phyloP scores from a whole-genome alignment of 2,329 filamentous ascomycete genomes.

The Bipolaris oryzae region DNA sequence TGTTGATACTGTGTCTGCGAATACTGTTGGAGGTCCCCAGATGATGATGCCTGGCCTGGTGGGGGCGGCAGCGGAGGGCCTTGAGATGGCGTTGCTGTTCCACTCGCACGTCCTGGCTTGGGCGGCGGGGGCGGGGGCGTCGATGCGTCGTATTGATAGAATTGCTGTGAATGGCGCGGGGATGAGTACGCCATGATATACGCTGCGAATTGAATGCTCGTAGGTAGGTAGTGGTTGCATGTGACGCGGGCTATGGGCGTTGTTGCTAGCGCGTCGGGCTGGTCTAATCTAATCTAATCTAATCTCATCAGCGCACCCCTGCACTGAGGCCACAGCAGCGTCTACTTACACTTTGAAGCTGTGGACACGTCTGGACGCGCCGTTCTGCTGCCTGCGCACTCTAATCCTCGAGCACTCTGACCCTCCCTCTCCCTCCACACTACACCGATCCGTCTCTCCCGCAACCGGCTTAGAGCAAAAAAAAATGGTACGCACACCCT shows the following conservation, averaged over 20 bases:
- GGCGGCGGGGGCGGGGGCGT: slow-evolving; percentile 57
- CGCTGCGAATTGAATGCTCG: not conserved
- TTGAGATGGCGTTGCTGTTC: slow-evolving; percentile 49
- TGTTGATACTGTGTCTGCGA: slow-evolving; percentile 26
- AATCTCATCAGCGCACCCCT: slow-evolving; percentile 41
- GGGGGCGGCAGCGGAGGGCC: slow-evolving; percentile 55
- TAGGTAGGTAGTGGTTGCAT: slow-evolving; percentile 6
- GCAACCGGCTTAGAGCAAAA: slow-evolving; percentile 19
- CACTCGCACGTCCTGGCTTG: slow-evolving; percentile 50
- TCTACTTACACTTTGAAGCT: slow-evolving; percentile 32
- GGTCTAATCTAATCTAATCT: slow-evolving; percentile 46
- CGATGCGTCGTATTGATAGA: slow-evolving; percentile 51
- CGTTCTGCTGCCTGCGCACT: slow-evolving; percentile 17
- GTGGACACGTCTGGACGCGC: slow-evolving; percentile 25
- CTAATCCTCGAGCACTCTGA: slow-evolving; percentile 3
- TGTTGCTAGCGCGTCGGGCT: slow-evolving; percentile 14
- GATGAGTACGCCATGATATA: slow-evolving; percentile 47
- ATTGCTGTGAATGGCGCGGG: slow-evolving; percentile 46
- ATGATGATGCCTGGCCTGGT: slow-evolving; percentile 40
- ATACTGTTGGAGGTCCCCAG: slow-evolving; percentile 23
- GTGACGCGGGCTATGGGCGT: slow-evolving; percentile 7
- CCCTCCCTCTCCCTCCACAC: not conserved
- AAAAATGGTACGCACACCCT: slow-evolving; percentile 37
- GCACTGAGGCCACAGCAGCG: slow-evolving; percentile 43
- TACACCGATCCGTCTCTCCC: not conserved